These are phyloP conservation scores for Porpolomopsis calyptriformis DNA, from an alignment of 768 basidiomycete genomes.

Conservation along the genomic window DNA sequence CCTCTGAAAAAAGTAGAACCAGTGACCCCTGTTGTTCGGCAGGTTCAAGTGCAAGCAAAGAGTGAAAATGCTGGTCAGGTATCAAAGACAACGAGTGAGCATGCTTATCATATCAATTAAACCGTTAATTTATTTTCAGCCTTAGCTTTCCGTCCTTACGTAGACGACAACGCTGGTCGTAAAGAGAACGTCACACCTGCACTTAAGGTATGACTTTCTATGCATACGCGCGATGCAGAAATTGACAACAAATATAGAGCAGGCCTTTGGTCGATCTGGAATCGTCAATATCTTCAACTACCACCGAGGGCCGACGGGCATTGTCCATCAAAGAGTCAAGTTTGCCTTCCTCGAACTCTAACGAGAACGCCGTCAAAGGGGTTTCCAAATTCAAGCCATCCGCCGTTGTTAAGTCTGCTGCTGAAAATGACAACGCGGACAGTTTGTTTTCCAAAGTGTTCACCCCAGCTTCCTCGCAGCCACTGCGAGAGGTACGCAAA, in stretches of 20 bases:
- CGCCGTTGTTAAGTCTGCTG: constrained; percentile 22
- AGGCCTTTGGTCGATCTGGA: constrained; percentile 54
- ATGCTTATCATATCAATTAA: not conserved
- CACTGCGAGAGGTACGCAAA: constrained; percentile 11
- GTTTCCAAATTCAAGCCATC: constrained; percentile 11
- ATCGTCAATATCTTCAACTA: constrained; percentile 29
- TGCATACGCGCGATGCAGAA: not conserved
- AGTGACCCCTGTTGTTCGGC: constrained; percentile 17
- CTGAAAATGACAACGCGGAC: constrained; percentile 27
- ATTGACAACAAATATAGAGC: constrained; percentile 33
- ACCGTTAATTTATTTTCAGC: constrained; percentile 11
- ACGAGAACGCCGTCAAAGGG: constrained; percentile 4
- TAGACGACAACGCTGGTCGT: constrained; percentile 45
- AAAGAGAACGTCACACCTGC: constrained; percentile 33
- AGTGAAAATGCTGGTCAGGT: constrained; percentile 33
- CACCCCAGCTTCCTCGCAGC: constrained; percentile 42
- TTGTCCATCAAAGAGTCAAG: constrained; percentile 42
- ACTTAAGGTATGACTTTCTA: constrained; percentile 27
- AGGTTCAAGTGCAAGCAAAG: constrained; percentile 14
- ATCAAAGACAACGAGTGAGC: constrained; percentile 26
- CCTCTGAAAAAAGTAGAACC: constrained; percentile 59
- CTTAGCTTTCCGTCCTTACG: constrained; percentile 56
- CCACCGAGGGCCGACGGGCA: constrained; percentile 20
- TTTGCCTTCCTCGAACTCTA: constrained; percentile 21
- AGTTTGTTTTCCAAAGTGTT: constrained; percentile 55